Percentiles rank a stretch among this genome's conserved stretches.
These are phyloP conservation scores for Ophiorrhiza pumila DNA, from an alignment of 257 asterid species.

Conservation along the genomic window DNA sequence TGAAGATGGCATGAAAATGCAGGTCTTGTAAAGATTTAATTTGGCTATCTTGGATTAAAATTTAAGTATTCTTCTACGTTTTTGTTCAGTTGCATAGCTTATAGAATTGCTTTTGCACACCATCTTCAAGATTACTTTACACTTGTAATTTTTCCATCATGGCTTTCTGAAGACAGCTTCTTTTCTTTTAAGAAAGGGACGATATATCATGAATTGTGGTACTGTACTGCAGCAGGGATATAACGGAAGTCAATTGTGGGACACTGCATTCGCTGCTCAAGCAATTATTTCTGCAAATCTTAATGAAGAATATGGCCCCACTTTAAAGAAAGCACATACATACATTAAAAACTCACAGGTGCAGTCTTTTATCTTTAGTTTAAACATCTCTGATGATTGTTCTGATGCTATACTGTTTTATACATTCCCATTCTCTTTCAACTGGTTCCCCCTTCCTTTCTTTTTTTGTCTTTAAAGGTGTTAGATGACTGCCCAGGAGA, in stretches of 20 bases:
- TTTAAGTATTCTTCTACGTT: not conserved
- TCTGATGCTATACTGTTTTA: conserved; percentile 12
- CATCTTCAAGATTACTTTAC: not conserved
- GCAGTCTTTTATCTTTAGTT: conserved; percentile 17
- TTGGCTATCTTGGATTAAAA: not conserved
- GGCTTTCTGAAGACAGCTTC: not conserved
- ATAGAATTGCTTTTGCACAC: not conserved
- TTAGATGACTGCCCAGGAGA: conserved; percentile 83
- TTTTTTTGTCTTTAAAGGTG: conserved; percentile 54
- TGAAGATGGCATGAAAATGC: conserved; percentile 99
- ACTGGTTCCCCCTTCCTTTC: conserved; percentile 18
- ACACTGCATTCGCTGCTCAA: conserved; percentile 81
- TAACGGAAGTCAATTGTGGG: conserved; percentile 99
- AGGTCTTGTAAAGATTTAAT: conserved; percentile 42
- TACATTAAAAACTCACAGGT: conserved; percentile 79
- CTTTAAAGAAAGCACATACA: conserved; percentile 67
- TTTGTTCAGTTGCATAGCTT: not conserved
- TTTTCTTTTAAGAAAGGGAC: not conserved
- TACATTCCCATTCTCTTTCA: conserved; percentile 12
- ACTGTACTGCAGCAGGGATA: conserved; percentile 63
- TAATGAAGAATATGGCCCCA: conserved; percentile 65
- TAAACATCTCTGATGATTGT: conserved; percentile 8
- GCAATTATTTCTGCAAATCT: conserved; percentile 73
- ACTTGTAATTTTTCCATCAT: not conserved
- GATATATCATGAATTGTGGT: not conserved